These are phyloP conservation scores for Aspergillus glaucus DNA, from an alignment of 2,329 filamentous ascomycete species.

Conservation along the genomic window DNA sequence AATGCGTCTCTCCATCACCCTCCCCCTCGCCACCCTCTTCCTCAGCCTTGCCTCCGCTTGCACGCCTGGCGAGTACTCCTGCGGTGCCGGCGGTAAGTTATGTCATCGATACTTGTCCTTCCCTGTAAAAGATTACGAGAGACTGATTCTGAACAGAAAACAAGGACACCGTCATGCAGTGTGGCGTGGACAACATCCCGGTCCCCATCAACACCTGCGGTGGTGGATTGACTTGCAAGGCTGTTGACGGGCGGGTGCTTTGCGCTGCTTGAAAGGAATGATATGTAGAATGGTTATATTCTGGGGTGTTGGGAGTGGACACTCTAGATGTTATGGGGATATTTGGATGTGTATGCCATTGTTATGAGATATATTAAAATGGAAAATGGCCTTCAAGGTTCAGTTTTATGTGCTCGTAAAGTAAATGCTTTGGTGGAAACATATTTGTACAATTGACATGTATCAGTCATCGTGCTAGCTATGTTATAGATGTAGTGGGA, in stretches of 20 bases:
- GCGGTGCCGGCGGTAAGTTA: not conserved
- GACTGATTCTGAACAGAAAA: not conserved
- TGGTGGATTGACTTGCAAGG: not conserved
- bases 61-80: not conserved
- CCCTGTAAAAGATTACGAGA: not conserved
- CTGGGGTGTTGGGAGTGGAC: not conserved
- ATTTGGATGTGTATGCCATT: too few species aligned
- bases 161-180: not conserved
- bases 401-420: too few species aligned
- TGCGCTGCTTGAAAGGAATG: not conserved
- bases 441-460: too few species aligned
- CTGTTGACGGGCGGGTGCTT: not conserved
- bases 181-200: not conserved
- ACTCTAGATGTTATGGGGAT: too few species aligned
- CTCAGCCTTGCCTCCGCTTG: not conserved
- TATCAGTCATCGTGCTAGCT: too few species aligned
- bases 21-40: not conserved
- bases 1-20: conserved; percentile 32
- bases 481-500: too few species aligned
- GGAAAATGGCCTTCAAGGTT: too few species aligned
- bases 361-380: too few species aligned
- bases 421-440: too few species aligned
- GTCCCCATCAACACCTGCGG: not conserved
- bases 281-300: not conserved
- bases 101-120: not conserved